Evolutionary conservation across 139 green algal genomes (phyloP).

Genomic region (Limnomonas spitsbergensis): DNA sequence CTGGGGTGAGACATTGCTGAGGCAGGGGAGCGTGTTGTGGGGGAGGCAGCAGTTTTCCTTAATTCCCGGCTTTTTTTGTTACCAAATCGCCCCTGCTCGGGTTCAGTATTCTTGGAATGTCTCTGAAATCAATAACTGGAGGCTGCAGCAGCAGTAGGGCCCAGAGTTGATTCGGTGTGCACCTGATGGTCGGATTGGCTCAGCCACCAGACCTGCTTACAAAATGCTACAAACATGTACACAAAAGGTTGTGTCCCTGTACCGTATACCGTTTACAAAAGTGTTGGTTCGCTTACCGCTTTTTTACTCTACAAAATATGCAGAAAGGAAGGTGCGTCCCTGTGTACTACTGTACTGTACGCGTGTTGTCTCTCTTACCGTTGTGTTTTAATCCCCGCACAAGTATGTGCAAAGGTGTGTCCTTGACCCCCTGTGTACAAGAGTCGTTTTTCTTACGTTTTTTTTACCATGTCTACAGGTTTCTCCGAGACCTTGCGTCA

Average conservation of each 20-base stretch:
- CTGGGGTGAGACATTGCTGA: neutral
- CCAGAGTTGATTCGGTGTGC: neutral
- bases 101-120: conserved; percentile 55
- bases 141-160: conserved; percentile 33
- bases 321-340: neutral
- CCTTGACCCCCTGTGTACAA: no score
- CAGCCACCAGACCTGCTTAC: neutral
- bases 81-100: no score
- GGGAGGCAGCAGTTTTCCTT: conserved; percentile 18
- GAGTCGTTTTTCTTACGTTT: neutral
- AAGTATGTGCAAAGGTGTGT: no score
- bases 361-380: no score
- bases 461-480: neutral
- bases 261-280: no score
- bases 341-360: no score
- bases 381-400: no score
- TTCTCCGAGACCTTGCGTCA: neutral
- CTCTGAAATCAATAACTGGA: conserved; percentile 53
- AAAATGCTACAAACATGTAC: neutral
- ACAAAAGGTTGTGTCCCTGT: no score
- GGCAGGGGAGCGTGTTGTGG: neutral
- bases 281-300: no score
- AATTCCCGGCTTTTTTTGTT: no score
- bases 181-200: neutral
- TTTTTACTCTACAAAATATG: neutral